These are phyloP conservation scores for Acanthochlamys bracteata DNA, from an alignment of 106 monocot genomes.

Conservation along the genomic window DNA sequence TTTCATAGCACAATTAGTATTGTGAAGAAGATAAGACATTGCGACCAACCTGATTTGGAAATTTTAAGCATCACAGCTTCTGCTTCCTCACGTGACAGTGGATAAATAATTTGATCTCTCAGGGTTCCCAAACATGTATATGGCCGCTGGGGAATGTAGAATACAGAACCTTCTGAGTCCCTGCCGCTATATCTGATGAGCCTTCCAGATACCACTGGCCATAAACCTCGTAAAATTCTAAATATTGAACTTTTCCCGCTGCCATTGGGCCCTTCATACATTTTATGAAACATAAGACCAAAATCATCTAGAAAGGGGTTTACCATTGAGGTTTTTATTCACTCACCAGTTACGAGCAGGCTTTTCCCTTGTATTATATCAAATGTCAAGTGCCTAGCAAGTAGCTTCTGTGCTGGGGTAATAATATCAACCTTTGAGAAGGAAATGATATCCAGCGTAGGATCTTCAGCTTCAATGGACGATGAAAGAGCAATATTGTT, in stretches of 20 bases:
- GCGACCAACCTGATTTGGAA: not conserved
- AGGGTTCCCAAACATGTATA: slow-evolving; percentile 93
- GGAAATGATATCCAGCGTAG: slow-evolving; percentile 57
- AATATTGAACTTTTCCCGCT: slow-evolving; percentile 98
- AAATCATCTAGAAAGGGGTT: not conserved
- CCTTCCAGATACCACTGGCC: slow-evolving; percentile 71
- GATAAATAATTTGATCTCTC: slow-evolving; percentile 98
- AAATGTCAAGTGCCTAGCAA: slow-evolving; percentile 72
- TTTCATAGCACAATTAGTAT: too few species aligned
- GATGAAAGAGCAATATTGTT: slow-evolving; percentile 16
- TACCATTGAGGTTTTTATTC: not conserved
- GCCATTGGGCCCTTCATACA: slow-evolving; percentile 88
- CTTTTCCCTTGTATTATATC: slow-evolving; percentile 70
- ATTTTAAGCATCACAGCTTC: slow-evolving; percentile 38
- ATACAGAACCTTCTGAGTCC: slow-evolving; percentile 32
- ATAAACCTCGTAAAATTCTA: slow-evolving; percentile 82
- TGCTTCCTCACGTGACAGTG: slow-evolving; percentile 84
- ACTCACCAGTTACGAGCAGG: slow-evolving; percentile 86
- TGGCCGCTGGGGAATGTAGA: slow-evolving; percentile 85
- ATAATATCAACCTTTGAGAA: slow-evolving; percentile 73
- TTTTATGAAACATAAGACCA: slow-evolving; percentile 3
- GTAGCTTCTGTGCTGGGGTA: slow-evolving; percentile 76
- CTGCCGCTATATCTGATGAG: slow-evolving; percentile 31
- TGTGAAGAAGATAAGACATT: too few species aligned
- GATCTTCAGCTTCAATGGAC: slow-evolving; percentile 14